Percentiles rank a stretch among this genome's conserved stretches.
phyloP scores from a whole-genome alignment of 2,329 filamentous ascomycete species.

The Zalaria sp. region DNA sequence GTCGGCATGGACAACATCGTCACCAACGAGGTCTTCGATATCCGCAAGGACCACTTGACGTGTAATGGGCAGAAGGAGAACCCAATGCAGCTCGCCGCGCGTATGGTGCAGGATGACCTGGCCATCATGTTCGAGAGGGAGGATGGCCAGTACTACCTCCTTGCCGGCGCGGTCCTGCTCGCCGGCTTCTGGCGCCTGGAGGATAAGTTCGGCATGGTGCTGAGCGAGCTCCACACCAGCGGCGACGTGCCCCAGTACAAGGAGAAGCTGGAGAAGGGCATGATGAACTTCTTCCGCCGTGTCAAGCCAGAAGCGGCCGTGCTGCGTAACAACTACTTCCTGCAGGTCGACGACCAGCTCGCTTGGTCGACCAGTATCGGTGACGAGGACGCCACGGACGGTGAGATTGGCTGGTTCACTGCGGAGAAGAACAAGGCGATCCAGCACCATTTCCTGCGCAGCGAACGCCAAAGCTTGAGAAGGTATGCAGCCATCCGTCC shows the following conservation, averaged over 20 bases:
- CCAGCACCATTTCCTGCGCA: slow-evolving; percentile 62
- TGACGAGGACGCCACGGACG: slow-evolving; percentile 42
- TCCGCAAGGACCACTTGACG: slow-evolving; percentile 44
- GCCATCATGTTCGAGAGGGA: slow-evolving; percentile 67
- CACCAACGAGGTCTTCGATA: slow-evolving; percentile 60
- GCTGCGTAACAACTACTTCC: slow-evolving; percentile 69
- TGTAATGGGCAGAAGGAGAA: slow-evolving; percentile 41
- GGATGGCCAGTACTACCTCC: slow-evolving; percentile 69
- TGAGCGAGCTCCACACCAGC: slow-evolving; percentile 66
- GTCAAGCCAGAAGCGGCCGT: slow-evolving; percentile 54
- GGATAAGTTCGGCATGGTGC: slow-evolving; percentile 68
- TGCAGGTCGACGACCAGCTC: slow-evolving; percentile 68
- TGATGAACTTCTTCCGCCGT: slow-evolving; percentile 68
- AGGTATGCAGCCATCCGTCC: slow-evolving; percentile 21
- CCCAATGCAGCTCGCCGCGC: slow-evolving; percentile 60
- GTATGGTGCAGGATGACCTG: slow-evolving; percentile 68
- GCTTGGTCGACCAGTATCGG: slow-evolving; percentile 69
- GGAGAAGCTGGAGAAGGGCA: slow-evolving; percentile 59
- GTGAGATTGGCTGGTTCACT: slow-evolving; percentile 55
- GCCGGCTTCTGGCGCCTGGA: slow-evolving; percentile 72
- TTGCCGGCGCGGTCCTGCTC: slow-evolving; percentile 61
- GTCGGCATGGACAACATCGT: slow-evolving; percentile 56
- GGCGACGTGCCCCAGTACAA: slow-evolving; percentile 62
- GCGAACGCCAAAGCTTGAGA: slow-evolving; percentile 57
- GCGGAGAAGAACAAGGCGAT: slow-evolving; percentile 62